Conservation (phyloP, 345 rosid genomes). For the Eucalyptus polybractea region DNA sequence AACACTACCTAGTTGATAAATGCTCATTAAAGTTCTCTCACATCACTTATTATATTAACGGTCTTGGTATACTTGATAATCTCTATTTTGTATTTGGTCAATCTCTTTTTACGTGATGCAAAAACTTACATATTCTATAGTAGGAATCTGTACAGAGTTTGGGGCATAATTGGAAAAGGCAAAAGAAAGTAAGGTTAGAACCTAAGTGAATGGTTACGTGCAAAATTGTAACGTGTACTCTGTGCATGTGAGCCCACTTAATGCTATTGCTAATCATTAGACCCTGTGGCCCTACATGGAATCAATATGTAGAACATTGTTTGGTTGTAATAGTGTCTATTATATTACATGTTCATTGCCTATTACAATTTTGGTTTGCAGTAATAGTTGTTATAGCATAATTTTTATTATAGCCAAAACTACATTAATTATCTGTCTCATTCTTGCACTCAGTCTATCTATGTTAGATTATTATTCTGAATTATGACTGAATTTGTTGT, state of each 20-base stretch:
- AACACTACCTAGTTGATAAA: not conserved
- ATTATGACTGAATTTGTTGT: too few relatives aligned
- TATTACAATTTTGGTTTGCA: not conserved
- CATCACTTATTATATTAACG: not conserved
- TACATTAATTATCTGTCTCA: too few relatives aligned
- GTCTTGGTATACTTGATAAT: not conserved
- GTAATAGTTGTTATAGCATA: not conserved
- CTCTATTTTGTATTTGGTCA: too few relatives aligned
- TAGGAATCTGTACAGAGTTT: not conserved
- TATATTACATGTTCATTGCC: not conserved
- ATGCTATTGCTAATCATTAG: not conserved
- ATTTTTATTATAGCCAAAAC: too few relatives aligned
- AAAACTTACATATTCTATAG: not conserved
- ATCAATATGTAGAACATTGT: not conserved
- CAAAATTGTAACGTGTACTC: not conserved
- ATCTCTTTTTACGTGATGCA: not conserved
- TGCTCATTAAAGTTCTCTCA: not conserved
- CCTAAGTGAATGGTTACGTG: not conserved
- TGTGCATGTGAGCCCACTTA: not conserved
- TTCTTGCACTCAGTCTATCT: too few relatives aligned
- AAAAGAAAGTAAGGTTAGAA: not conserved
- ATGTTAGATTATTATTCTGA: not conserved
- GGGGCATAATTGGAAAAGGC: not conserved
- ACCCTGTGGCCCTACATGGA: not conserved
- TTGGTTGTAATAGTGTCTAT: not conserved